Evolutionary conservation across 2,329 filamentous ascomycete species (phyloP).

Genomic region (Venturia effusa): DNA sequence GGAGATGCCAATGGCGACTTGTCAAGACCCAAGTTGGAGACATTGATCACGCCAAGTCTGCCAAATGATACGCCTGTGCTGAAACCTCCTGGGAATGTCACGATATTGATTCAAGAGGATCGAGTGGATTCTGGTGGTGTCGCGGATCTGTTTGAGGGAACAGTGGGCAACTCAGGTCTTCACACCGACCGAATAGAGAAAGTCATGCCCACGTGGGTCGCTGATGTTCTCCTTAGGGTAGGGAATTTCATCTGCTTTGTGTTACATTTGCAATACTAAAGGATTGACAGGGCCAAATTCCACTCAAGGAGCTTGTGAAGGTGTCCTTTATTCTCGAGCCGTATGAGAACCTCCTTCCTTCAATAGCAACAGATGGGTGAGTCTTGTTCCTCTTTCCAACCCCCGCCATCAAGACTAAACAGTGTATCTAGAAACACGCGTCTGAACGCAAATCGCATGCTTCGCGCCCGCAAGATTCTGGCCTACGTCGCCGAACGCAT

Average conservation of each 20-base stretch:
- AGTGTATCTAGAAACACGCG: constrained; percentile 56
- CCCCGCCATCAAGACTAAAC: neutral
- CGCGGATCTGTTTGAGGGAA: constrained; percentile 85
- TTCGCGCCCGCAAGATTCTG: constrained; percentile 88
- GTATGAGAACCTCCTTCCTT: constrained; percentile 62
- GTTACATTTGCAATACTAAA: neutral
- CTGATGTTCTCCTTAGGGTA: constrained; percentile 62
- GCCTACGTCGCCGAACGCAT: constrained; percentile 88
- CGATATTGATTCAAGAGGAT: constrained; percentile 55
- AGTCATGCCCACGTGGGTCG: constrained; percentile 82
- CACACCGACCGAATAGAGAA: constrained; percentile 79
- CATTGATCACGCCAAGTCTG: constrained; percentile 56
- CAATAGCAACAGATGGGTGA: constrained; percentile 61
- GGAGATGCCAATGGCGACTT: neutral
- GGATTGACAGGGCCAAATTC: constrained; percentile 56
- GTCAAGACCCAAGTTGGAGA: constrained; percentile 39
- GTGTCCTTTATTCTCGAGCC: constrained; percentile 89
- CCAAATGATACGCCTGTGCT: constrained; percentile 66
- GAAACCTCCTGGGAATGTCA: constrained; percentile 55
- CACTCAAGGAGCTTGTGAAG: constrained; percentile 85
- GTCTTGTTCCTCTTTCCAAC: constrained; percentile 7
- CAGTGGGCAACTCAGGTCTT: constrained; percentile 50
- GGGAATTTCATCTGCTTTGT: constrained; percentile 28
- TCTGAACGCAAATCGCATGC: constrained; percentile 92
- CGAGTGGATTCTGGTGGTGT: constrained; percentile 51